Base-by-base conservation (phyloP, 2,329 filamentous ascomycete genomes). In the Cercospora sp. region DNA sequence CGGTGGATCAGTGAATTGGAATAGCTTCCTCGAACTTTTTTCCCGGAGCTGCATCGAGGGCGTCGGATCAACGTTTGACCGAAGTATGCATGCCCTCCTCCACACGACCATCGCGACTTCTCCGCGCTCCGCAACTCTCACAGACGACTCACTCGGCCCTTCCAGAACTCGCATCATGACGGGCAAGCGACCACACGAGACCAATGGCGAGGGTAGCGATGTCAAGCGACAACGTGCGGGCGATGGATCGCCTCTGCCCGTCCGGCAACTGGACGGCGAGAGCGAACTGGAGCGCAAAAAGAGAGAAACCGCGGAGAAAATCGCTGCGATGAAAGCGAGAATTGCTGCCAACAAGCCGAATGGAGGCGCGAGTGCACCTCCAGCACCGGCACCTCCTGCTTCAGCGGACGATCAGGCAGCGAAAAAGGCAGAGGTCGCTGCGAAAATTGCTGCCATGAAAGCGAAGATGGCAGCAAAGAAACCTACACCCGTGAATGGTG, bases 131-230 rank as follows among this genome's bases (percentile, higher is more conserved):
- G 33, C 60, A 64, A 64, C 12, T 23, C 6, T 53, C 28, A 20
- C 62, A 30, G 28, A 42, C 48, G 28, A 64, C 51, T 63, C 60
- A 33, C 7, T 16, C 40, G 30, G 31, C 7, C 26, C 36, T 26
- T 23, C 51, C 40, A 23, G 3, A 5, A 33, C 60, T 20, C 53
- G 60, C 26, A 71, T 7, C 8, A 75, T 73, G 72, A 77, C 76
- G 30, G 81, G 81, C 65, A 84, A 84, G 73, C 80, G 82, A 63
- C 80, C 81, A 1, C 72, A 79, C 66, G 73, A 74, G 12, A 76
- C 79, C 10, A 80, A 78, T 53, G 77, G 75, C 69, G 77, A 78
- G 36, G 75, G 77, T 1, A 77, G 77, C 63, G 81, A 79, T 73
- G 67, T 74, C 55, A 84, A 84, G 73, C 77, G 80, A 45, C 71